Evolutionary conservation across 179 eudicot genomes (phyloP).

Genomic region (Heliamphora pulchella): DNA sequence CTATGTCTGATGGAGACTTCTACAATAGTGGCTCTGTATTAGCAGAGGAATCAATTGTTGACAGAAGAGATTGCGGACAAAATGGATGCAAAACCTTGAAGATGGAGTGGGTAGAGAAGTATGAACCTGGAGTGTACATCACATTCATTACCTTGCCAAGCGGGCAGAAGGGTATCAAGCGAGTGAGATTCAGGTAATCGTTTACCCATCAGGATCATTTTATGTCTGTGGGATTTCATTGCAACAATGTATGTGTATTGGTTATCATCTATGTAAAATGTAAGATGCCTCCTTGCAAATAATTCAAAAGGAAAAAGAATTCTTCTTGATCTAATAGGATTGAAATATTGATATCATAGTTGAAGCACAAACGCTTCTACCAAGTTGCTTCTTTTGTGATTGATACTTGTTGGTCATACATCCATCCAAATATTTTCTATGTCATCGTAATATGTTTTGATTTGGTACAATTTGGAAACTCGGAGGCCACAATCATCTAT

Average conservation of each 20-base stretch:
- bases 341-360: no score
- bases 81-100: conserved; percentile 20
- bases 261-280: neutral
- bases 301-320: neutral
- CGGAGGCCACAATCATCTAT: no score
- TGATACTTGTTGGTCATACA: no score
- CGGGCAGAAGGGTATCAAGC: conserved; percentile 53
- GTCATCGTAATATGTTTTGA: no score
- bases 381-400: no score
- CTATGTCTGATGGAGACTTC: conserved; percentile 9
- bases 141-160: conserved; percentile 43
- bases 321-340: no score
- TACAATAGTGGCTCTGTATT: neutral
- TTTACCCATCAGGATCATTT: neutral
- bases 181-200: conserved; percentile 73
- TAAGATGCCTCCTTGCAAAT: neutral
- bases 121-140: conserved; percentile 67
- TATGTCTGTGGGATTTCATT: neutral
- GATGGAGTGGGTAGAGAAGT: conserved; percentile 67
- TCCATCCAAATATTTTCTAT: no score
- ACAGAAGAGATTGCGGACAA: conserved; percentile 9
- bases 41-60: conserved; percentile 13
- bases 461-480: no score
- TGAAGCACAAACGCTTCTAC: no score
- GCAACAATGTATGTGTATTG: neutral